phyloP scores from a whole-genome alignment of 1,139 yeast genomes.

The Insectozyma bohioensis region DNA sequence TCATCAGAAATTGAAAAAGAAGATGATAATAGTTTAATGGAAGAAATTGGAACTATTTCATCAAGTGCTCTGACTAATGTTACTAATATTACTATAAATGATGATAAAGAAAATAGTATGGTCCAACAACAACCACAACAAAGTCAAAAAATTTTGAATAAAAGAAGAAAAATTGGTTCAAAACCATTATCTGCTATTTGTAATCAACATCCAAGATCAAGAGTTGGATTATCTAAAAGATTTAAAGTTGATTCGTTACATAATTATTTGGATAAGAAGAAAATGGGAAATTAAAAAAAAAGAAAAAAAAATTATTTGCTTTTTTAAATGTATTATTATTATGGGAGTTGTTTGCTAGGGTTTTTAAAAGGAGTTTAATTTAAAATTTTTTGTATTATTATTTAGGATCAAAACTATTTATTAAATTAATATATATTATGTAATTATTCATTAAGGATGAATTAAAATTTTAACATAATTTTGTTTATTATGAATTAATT shows the following conservation, averaged over 20 bases:
- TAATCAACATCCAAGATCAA: conserved; percentile 13
- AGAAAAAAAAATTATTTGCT: conserved; percentile 1
- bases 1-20: too few species aligned
- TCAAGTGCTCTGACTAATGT: too few species aligned
- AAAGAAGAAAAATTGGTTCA: conserved; percentile 10
- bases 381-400: too few species aligned
- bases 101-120: too few species aligned
- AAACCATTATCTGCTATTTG: conserved; percentile 17
- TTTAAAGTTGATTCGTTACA: conserved; percentile 34
- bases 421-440: background rate
- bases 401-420: too few species aligned
- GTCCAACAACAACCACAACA: background rate
- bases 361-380: background rate
- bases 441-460: conserved; percentile 1
- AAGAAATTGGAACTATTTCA: too few species aligned
- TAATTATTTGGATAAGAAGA: conserved; percentile 14
- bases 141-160: background rate
- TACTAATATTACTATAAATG: too few species aligned
- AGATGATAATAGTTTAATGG: too few species aligned
- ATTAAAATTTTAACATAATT: conserved; percentile 35
- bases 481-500: conserved; percentile 36
- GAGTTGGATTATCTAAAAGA: conserved; percentile 35
- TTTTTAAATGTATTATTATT: background rate
- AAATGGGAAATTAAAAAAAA: conserved; percentile 10
- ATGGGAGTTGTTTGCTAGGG: conserved; percentile 1